These are phyloP conservation scores for Uronychia setigera DNA, from an alignment of 73 alveolate genomes.

Conservation along the genomic window DNA sequence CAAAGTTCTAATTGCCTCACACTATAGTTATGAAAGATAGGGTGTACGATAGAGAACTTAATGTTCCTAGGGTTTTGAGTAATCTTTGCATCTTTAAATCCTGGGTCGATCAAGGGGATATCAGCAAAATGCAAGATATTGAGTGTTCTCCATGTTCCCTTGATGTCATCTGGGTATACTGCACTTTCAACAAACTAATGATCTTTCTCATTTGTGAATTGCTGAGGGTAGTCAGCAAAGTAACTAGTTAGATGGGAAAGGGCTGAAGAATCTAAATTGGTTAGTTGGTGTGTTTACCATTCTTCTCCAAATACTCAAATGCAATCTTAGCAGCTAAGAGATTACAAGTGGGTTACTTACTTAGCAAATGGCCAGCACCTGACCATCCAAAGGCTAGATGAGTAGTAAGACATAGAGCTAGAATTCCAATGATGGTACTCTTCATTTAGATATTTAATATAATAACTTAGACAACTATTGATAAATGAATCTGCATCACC, in stretches of 20 bases:
- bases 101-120: neutral
- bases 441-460: too few species aligned
- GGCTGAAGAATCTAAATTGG: neutral
- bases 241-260: neutral
- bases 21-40: neutral
- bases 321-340: neutral
- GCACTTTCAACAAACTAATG: conserved; percentile 76
- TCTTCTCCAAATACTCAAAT: neutral
- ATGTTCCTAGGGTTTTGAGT: neutral
- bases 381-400: neutral
- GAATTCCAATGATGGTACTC: too few species aligned
- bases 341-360: neutral
- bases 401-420: neutral
- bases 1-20: neutral
- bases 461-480: too few species aligned
- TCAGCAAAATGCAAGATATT: neutral
- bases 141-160: conserved; percentile 63
- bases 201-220: conserved; percentile 33
- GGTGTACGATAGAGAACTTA: neutral
- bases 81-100: neutral
- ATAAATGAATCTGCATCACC: too few species aligned
- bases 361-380: neutral
- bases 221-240: neutral
- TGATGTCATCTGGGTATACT: conserved; percentile 79
- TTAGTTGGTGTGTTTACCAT: neutral